phyloP scores from a whole-genome alignment of 495 filamentous ascomycete species.

The Podospora bellae-mahoneyi region DNA sequence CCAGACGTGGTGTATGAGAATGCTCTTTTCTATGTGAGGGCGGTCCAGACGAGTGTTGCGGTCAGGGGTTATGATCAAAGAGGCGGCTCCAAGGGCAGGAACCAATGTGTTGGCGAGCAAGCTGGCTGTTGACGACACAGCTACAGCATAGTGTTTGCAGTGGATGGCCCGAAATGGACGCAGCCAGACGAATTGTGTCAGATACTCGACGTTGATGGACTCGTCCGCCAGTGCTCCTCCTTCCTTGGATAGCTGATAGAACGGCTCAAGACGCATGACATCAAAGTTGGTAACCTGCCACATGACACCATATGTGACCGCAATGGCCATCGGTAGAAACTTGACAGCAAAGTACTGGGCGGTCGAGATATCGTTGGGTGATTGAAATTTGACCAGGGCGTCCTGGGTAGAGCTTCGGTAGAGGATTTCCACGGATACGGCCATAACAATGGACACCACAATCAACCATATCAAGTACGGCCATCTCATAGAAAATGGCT shows the following conservation, averaged over 20 bases:
- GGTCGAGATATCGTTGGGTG: constrained; percentile 49
- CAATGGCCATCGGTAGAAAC: constrained; percentile 65
- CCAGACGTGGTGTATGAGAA: constrained; percentile 55
- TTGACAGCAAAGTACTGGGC: constrained; percentile 65
- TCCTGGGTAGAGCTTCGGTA: constrained; percentile 53
- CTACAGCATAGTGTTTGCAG: constrained; percentile 63
- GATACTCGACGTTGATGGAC: constrained; percentile 70
- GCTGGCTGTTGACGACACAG: constrained; percentile 57
- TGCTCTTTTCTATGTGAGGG: constrained; percentile 42
- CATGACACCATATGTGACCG: constrained; percentile 67
- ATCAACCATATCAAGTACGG: constrained; percentile 57
- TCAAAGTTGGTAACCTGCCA: constrained; percentile 76
- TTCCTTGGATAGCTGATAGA: constrained; percentile 66
- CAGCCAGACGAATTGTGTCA: constrained; percentile 60
- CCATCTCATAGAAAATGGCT: constrained; percentile 66
- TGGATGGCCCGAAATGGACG: constrained; percentile 58
- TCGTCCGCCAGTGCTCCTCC: constrained; percentile 62
- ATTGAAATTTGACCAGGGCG: constrained; percentile 49
- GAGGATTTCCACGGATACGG: constrained; percentile 56
- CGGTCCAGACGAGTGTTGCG: constrained; percentile 30
- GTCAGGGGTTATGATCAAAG: constrained; percentile 51
- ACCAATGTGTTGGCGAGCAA: constrained; percentile 61
- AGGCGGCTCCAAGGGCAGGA: constrained; percentile 59
- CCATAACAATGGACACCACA: constrained; percentile 54
- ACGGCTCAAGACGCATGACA: constrained; percentile 69